Conservation (phyloP, 495 filamentous ascomycete genomes). For the Staphylotrichum longicolle region DNA sequence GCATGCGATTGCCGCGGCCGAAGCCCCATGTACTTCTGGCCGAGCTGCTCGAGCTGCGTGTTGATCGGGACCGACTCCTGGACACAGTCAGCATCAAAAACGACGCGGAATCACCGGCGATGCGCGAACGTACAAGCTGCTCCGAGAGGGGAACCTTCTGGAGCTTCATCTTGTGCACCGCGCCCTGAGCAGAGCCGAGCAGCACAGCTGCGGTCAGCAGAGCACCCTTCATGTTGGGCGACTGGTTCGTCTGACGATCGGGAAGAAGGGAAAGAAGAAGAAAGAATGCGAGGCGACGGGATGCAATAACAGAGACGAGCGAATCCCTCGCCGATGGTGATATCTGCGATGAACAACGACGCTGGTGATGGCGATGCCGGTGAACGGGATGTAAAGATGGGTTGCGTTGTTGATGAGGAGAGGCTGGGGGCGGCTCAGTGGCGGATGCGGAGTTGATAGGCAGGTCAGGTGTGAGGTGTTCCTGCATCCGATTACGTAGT, state of each 20-base stretch:
- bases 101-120: neutral
- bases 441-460: conserved; percentile 8
- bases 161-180: conserved; percentile 90
- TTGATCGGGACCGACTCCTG: conserved; percentile 77
- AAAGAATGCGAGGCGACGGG: neutral
- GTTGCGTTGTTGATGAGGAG: conserved; percentile 11
- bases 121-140: conserved; percentile 69
- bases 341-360: conserved; percentile 2
- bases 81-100: neutral
- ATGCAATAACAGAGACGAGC: neutral
- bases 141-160: conserved; percentile 92
- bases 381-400: conserved; percentile 6
- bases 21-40: conserved; percentile 91
- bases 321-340: conserved; percentile 4
- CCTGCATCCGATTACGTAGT: conserved; percentile 23
- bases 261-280: neutral
- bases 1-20: conserved; percentile 61
- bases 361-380: conserved; percentile 3
- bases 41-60: conserved; percentile 73
- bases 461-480: conserved; percentile 20
- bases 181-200: conserved; percentile 78
- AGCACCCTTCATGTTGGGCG: conserved; percentile 74
- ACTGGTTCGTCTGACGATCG: conserved; percentile 4
- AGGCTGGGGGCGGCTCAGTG: conserved; percentile 8
- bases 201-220: conserved; percentile 73